These are phyloP conservation scores for Nymphaea thermarum DNA, from an alignment of 164 flowering plant genomes.

Conservation along the genomic window DNA sequence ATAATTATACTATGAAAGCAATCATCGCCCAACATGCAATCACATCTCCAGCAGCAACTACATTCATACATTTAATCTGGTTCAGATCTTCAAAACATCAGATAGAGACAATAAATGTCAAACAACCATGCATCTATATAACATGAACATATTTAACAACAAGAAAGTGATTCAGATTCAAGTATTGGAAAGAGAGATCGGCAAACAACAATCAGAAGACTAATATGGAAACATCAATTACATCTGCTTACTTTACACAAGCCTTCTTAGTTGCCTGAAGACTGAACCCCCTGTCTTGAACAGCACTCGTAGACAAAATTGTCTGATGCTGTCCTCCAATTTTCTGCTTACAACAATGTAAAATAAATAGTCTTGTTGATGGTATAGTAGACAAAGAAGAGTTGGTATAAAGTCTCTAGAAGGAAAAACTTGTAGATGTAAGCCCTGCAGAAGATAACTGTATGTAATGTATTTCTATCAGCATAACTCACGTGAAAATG, in stretches of 20 bases:
- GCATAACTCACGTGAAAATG: slow-evolving; percentile 29
- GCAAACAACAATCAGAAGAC: background rate
- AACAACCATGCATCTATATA: too few species aligned
- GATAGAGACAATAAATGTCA: too few species aligned
- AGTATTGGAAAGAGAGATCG: too few species aligned
- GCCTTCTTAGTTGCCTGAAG: background rate
- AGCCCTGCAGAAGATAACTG: background rate
- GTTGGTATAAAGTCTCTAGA: too few species aligned
- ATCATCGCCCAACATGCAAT: too few species aligned
- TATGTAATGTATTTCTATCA: background rate
- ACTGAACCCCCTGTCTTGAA: background rate
- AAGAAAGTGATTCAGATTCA: background rate
- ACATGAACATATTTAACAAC: background rate
- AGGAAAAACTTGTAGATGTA: too few species aligned
- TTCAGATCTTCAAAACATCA: too few species aligned
- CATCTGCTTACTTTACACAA: background rate
- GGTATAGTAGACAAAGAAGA: background rate
- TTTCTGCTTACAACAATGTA: background rate
- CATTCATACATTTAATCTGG: too few species aligned
- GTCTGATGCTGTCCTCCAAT: background rate
- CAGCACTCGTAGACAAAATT: background rate
- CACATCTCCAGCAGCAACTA: too few species aligned
- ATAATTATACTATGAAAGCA: too few species aligned
- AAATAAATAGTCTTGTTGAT: background rate
- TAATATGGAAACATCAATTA: background rate